A percentile compares a stretch with the other conserved stretches of the same genome.
phyloP scores from a whole-genome alignment of 2,329 filamentous ascomycete species.

The Lachnellula subtilissima region DNA sequence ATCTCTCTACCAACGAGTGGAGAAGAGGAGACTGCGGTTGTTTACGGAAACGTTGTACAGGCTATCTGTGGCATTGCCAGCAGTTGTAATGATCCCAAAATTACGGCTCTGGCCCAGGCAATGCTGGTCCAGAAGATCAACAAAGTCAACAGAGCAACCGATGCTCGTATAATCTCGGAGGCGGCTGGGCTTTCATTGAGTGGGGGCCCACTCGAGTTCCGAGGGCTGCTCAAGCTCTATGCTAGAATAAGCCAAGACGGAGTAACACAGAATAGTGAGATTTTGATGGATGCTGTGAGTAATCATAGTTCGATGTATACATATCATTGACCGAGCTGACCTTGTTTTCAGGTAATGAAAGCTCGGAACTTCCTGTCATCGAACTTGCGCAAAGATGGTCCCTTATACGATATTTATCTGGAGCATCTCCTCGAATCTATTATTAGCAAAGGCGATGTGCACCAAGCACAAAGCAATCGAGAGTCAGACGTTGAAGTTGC shows the following conservation, averaged over 20 bases:
- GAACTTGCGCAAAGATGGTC: slow-evolving; percentile 62
- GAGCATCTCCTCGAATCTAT: slow-evolving; percentile 79
- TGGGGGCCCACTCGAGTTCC: slow-evolving; percentile 77
- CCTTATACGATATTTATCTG: slow-evolving; percentile 77
- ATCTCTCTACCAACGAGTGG: slow-evolving; percentile 72
- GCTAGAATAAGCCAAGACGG: slow-evolving; percentile 69
- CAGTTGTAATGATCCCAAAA: slow-evolving; percentile 80
- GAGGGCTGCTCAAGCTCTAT: slow-evolving; percentile 79
- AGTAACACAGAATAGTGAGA: slow-evolving; percentile 61
- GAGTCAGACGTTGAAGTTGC: slow-evolving; percentile 77
- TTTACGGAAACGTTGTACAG: slow-evolving; percentile 87
- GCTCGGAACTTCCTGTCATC: slow-evolving; percentile 75
- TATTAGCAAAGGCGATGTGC: slow-evolving; percentile 83
- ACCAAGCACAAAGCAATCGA: slow-evolving; percentile 67
- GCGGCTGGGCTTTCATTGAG: slow-evolving; percentile 72
- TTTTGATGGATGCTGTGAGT: slow-evolving; percentile 67
- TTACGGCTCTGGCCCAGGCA: slow-evolving; percentile 85
- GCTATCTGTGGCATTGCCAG: slow-evolving; percentile 88
- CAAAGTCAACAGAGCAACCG: slow-evolving; percentile 74
- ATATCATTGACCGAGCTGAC: background rate
- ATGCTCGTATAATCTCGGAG: slow-evolving; percentile 80
- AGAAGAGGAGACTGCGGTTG: slow-evolving; percentile 72
- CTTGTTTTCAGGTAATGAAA: slow-evolving; percentile 55
- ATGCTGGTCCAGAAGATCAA: slow-evolving; percentile 96
- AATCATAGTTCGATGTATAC: background rate